These are phyloP conservation scores for Fagopyrum esculentum DNA, from an alignment of 148 eudicot species.

Conservation along the genomic window DNA sequence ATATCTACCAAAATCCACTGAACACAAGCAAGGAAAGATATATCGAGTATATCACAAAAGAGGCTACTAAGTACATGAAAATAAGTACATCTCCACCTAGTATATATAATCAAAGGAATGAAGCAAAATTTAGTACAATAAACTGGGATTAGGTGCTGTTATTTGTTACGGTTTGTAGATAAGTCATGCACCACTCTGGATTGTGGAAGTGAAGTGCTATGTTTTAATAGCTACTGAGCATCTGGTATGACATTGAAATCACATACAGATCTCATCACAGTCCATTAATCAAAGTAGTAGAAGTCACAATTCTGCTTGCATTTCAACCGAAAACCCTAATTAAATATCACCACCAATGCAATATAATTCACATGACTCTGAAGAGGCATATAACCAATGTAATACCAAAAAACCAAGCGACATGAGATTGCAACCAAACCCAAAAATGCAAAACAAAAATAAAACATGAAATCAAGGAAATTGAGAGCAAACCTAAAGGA, in stretches of 20 bases:
- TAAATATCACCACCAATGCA: background rate
- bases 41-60: background rate
- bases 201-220: background rate
- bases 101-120: background rate
- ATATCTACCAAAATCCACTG: background rate
- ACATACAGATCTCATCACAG: background rate
- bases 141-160: background rate
- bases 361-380: background rate
- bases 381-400: background rate
- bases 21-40: background rate
- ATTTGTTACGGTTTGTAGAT: background rate
- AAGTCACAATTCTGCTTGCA: background rate
- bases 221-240: background rate
- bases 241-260: background rate
- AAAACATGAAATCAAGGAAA: background rate
- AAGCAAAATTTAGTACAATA: background rate
- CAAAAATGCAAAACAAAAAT: background rate
- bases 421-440: background rate
- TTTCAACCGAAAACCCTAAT: background rate
- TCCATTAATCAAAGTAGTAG: background rate
- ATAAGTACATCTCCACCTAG: background rate
- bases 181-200: background rate
- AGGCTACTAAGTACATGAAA: background rate
- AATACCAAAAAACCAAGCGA: background rate
- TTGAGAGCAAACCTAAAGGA: constrained; percentile 52